phyloP scores from a whole-genome alignment of 139 green algal genomes.

The Tetraselmis striata region DNA sequence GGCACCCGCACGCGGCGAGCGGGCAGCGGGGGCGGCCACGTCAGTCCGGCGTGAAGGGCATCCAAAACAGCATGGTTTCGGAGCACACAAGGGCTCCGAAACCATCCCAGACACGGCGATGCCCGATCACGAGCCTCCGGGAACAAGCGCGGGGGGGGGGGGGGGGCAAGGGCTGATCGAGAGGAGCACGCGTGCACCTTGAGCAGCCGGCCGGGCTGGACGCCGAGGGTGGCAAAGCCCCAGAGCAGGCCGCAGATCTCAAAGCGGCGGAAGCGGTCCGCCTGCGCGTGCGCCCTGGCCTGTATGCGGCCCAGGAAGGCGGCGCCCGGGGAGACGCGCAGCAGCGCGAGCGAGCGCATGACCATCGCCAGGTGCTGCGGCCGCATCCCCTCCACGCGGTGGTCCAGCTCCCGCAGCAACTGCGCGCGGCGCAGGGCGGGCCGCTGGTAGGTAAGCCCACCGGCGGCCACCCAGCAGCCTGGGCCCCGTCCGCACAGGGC shows the following conservation, averaged over 20 bases:
- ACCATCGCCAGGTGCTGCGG: not conserved
- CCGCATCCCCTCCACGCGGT: not conserved
- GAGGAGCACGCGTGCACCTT: not conserved
- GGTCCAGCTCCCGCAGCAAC: not conserved
- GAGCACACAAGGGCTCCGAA: too few relatives aligned
- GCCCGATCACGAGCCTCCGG: too few relatives aligned
- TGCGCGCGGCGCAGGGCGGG: too few relatives aligned
- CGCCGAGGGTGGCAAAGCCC: not conserved
- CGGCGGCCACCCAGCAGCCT: too few relatives aligned
- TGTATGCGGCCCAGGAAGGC: not conserved
- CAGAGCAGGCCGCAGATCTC: not conserved
- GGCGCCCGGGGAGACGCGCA: not conserved
- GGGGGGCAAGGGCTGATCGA: too few relatives aligned
- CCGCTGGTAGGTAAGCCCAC: too few relatives aligned
- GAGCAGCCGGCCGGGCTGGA: not conserved
- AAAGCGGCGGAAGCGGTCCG: not conserved
- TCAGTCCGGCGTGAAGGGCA: too few relatives aligned
- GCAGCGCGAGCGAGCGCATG: not conserved
- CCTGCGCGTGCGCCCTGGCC: too few relatives aligned
- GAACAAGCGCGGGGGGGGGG: too few relatives aligned
- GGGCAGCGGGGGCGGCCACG: not conserved
- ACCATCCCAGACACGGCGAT: too few relatives aligned
- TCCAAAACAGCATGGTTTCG: too few relatives aligned
- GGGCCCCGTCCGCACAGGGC: too few relatives aligned
- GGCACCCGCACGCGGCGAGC: not conserved